Base-by-base conservation (phyloP, 345 rosid genomes). In the Dimocarpus longan region DNA sequence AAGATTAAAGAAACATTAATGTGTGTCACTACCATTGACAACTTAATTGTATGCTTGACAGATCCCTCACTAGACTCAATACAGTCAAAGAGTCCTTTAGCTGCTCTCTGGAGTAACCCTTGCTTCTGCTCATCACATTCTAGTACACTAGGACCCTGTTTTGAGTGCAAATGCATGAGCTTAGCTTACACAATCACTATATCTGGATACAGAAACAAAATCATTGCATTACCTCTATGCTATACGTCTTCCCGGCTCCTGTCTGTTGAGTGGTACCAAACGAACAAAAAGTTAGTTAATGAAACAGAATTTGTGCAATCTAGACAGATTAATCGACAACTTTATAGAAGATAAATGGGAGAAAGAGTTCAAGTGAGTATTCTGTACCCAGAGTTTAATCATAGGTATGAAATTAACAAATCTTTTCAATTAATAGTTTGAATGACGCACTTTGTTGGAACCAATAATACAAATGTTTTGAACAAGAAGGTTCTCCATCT, bases 221-320 rank as follows among this genome's bases (percentile, higher is more conserved):
- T 52, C 52, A 71, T 68, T 15, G 50, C 22, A 69, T 76, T 68
- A 93, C 98, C 98, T 95, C 98, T 91, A 92, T 93, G 86, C 90
- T 86, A 70, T 87, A 92, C 10, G 98, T 95, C 91, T 95, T 93
- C 80, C 94, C 98, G 48, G 98, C 98, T 77, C 98, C 98, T 19
- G 98, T 95, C 98, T 91, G 94, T 77, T 74, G 13, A n/a, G 24
- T 10, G 13, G 65, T 60, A 52, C 71, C 71, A 82, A 78, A 81
- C 16, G 50, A 66, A 64, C 40, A 66, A 65, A 24, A 80, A 72
- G 6, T 32, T 60, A 37, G 43, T 69, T 48, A 70, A 50, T 57
- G 42, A 52, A 24, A 76, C 24, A 78, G 46, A 54, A 65, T 66
- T 24, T 21, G 42, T 28, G 63, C 2, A 42, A 42, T 42, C 16